Evolutionary conservation across 2,329 filamentous ascomycete genomes (phyloP).

Genomic region (Gaeumannomyces tritici): DNA sequence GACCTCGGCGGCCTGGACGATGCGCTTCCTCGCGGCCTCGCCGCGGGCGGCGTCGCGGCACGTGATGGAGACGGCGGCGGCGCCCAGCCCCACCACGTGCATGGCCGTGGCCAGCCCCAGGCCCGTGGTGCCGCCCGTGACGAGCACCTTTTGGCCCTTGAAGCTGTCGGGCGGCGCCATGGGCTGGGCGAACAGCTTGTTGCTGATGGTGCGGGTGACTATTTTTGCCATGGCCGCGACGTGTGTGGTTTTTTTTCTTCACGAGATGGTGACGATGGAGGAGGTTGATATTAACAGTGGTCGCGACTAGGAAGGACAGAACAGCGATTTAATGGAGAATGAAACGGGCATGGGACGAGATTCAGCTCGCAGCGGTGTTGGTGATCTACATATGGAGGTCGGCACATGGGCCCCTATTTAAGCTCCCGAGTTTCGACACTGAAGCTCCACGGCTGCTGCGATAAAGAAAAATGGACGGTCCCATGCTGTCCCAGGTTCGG

Average conservation of each 20-base stretch:
- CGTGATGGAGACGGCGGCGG: conserved; percentile 28
- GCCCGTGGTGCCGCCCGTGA: conserved; percentile 31
- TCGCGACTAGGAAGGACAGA: too few species aligned
- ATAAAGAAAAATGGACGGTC: background rate
- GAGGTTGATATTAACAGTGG: background rate
- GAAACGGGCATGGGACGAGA: background rate
- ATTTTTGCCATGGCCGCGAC: background rate
- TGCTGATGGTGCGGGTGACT: background rate
- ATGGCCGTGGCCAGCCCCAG: conserved; percentile 28
- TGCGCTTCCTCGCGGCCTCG: conserved; percentile 23
- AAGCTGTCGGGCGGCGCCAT: conserved; percentile 14
- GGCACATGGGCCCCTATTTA: background rate
- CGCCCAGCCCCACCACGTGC: conserved; percentile 28
- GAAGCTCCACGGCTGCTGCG: background rate
- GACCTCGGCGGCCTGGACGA: conserved; percentile 13
- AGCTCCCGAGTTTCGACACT: background rate
- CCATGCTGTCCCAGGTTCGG: background rate
- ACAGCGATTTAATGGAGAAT: background rate
- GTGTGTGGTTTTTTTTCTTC: background rate
- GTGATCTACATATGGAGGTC: background rate
- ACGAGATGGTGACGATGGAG: too few species aligned
- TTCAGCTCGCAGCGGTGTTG: background rate
- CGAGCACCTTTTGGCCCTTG: conserved; percentile 20
- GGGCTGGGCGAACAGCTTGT: conserved; percentile 15
- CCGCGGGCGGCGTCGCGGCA: conserved; percentile 24